These are phyloP conservation scores for Pichia gijzeniarum DNA, from an alignment of 805 yeast genomes.

Conservation along the genomic window DNA sequence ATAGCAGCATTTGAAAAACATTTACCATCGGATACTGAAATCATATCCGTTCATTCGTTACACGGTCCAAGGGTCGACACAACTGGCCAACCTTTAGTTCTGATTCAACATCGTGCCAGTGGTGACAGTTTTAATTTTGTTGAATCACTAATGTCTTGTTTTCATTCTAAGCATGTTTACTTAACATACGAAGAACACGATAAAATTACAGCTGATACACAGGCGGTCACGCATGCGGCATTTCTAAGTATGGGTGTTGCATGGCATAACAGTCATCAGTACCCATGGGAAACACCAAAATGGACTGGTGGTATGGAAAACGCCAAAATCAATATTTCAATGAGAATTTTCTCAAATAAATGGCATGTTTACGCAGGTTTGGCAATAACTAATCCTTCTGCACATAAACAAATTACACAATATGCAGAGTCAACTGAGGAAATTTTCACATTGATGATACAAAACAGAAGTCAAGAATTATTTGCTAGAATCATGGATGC, in stretches of 20 bases:
- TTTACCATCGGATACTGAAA: constrained; percentile 74
- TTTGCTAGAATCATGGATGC: constrained; percentile 56
- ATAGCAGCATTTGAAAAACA: constrained; percentile 73
- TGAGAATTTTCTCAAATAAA: constrained; percentile 85
- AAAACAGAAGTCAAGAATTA: constrained; percentile 54
- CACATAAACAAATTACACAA: constrained; percentile 85
- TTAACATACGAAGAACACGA: constrained; percentile 88
- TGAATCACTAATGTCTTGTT: constrained; percentile 57
- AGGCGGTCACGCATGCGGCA: constrained; percentile 97
- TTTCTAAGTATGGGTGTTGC: constrained; percentile 96
- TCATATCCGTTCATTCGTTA: constrained; percentile 81
- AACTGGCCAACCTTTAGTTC: constrained; percentile 86
- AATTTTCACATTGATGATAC: constrained; percentile 76
- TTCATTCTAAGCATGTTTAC: constrained; percentile 70
- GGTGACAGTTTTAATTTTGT: constrained; percentile 55
- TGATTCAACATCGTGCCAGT: constrained; percentile 67
- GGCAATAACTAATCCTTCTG: constrained; percentile 92
- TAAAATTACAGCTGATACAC: constrained; percentile 94
- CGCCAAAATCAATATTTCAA: constrained; percentile 88
- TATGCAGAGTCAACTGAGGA: constrained; percentile 82
- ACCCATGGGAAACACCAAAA: constrained; percentile 84
- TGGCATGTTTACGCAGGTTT: constrained; percentile 99
- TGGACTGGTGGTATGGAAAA: constrained; percentile 95
- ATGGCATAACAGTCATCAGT: constrained; percentile 76
- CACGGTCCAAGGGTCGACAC: constrained; percentile 93